Evolutionary conservation across 106 monocot genomes (phyloP).

Genomic region (Apostasia shenzhenica): DNA sequence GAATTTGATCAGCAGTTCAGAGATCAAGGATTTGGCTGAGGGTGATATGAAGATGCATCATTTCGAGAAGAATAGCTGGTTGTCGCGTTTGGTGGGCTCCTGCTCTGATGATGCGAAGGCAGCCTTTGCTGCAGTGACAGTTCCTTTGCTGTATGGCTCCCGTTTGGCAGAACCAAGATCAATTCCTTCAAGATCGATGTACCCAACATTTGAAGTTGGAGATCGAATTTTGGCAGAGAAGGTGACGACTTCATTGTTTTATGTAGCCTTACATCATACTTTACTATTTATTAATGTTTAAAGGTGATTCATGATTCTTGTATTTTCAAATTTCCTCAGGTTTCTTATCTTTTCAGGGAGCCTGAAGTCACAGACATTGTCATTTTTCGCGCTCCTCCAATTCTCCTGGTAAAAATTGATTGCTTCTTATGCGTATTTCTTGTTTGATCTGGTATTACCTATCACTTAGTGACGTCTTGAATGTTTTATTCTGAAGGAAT

Average conservation of each 20-base stretch:
- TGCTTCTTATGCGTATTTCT: not conserved
- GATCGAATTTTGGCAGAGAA: slow-evolving; percentile 73
- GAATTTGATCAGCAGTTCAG: not conserved
- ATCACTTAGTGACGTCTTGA: not conserved
- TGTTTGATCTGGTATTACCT: not conserved
- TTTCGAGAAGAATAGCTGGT: slow-evolving; percentile 15
- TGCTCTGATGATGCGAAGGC: slow-evolving; percentile 63
- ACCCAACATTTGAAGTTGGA: slow-evolving; percentile 69
- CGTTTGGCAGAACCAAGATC: slow-evolving; percentile 60
- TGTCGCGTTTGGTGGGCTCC: slow-evolving; percentile 41
- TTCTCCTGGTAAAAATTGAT: slow-evolving; percentile 45
- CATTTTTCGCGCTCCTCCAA: slow-evolving; percentile 67
- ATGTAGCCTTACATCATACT: not conserved
- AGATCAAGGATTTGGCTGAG: slow-evolving; percentile 1
- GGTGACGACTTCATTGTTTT: slow-evolving; percentile 24
- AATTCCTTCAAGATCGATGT: slow-evolving; percentile 63
- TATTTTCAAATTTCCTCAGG: slow-evolving; percentile 22
- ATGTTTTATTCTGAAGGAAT: slow-evolving; percentile 29
- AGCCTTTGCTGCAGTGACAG: slow-evolving; percentile 54
- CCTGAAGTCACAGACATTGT: slow-evolving; percentile 86
- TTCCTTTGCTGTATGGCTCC: slow-evolving; percentile 48
- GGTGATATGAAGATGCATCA: not conserved
- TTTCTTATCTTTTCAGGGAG: slow-evolving; percentile 78
- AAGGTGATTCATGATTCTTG: too few species aligned
- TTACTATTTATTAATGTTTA: too few species aligned